Percentiles rank a stretch among this genome's conserved stretches.
Conservation (phyloP, 129 eudicot species). For the Cynara cardunculus region DNA sequence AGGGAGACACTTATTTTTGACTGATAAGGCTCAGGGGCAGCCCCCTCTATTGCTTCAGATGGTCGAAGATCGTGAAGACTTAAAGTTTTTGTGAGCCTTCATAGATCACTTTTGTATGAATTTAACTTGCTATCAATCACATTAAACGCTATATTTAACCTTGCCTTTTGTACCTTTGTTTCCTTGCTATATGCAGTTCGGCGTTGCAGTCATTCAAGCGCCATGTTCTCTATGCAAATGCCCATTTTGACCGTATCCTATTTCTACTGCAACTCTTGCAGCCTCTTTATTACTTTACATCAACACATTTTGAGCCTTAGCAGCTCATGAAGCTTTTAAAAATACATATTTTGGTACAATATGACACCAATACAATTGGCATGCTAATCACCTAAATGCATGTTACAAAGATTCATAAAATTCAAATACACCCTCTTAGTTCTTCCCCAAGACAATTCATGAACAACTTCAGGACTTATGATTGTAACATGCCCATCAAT, state of each 20-base stretch:
- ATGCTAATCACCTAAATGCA: background rate
- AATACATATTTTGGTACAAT: background rate
- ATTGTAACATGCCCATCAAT: background rate
- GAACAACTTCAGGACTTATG: background rate
- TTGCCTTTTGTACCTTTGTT: background rate
- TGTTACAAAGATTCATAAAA: background rate
- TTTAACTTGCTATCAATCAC: background rate
- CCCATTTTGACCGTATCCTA: conserved; percentile 90
- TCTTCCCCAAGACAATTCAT: background rate
- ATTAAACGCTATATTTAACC: background rate
- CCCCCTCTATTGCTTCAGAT: conserved; percentile 86
- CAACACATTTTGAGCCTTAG: background rate
- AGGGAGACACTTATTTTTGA: conserved; percentile 77
- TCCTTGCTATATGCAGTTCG: conserved; percentile 48
- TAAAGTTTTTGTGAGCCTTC: conserved; percentile 68
- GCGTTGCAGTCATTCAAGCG: conserved; percentile 82
- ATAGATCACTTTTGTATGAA: background rate
- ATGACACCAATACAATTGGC: background rate
- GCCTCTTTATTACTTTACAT: background rate
- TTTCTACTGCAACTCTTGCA: background rate
- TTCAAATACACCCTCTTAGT: background rate
- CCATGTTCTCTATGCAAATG: conserved; percentile 84
- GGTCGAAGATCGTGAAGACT: conserved; percentile 61
- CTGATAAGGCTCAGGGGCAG: conserved; percentile 58
- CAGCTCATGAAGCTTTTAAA: background rate